Base-by-base conservation (phyloP, 768 basidiomycete genomes). In the Trametopsis cervina region DNA sequence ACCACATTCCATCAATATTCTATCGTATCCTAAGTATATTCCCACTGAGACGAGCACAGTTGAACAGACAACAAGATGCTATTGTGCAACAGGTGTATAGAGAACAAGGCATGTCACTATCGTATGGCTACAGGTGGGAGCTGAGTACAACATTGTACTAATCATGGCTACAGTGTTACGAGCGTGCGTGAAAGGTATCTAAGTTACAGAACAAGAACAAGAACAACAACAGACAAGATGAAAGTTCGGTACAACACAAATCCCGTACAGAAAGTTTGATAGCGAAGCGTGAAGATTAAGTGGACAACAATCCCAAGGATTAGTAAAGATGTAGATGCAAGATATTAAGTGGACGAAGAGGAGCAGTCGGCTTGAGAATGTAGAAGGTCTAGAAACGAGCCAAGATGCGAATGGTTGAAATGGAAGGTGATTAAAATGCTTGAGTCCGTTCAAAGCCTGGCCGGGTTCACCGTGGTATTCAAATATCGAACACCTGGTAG, bases 401-500 rank as follows among this genome's bases (percentile, higher is more conserved):
- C 18, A n/a, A 35, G 18, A 20, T 40, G 21, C 13, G n/a, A n/a
- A n/a, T 12, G 22, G 18, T 12, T 17, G 46, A 7, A 25, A 21
- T 7, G n/a, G n/a, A n/a, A n/a, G n/a, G n/a, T n/a, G n/a, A n/a
- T n/a, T n/a, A n/a, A n/a, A n/a, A n/a, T n/a, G n/a, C n/a, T n/a
- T n/a, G n/a, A n/a, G n/a, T n/a, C n/a, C n/a, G n/a, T n/a, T n/a
- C n/a, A n/a, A n/a, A n/a, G n/a, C n/a, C n/a, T n/a, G n/a, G n/a
- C n/a, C n/a, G n/a, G n/a, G n/a, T n/a, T n/a, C n/a, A n/a, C n/a
- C n/a, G n/a, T n/a, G n/a, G n/a, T n/a, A n/a, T 27, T 44, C 52
- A 64, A 42, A 64, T 60, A 48, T 54, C 53, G 60, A 57, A 85
- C 43, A 79, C 66, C 62, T 89, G 85, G 64, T 88, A 89, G 66